Evolutionary conservation across 1,139 yeast species (phyloP), one percentile per base, ranked within the genome.

Genomic region (Candida sojae): DNA sequence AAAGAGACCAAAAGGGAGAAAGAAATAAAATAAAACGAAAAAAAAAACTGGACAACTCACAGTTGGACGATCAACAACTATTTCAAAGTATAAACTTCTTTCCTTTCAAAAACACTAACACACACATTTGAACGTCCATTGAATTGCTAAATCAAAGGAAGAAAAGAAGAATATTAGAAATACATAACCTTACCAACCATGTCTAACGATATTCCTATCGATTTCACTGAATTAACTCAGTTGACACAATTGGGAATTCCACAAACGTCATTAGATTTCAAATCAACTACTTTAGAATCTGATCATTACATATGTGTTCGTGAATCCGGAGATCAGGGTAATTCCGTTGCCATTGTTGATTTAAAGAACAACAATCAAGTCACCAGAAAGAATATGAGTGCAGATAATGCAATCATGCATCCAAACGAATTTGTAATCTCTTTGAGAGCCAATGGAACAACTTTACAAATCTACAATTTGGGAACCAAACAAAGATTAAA

Each of bases 341-440:
- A 90, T 70, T 80, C 93, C 10, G 99, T 95, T 48, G 97, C 97
- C 45, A 93, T 95, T 60, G 83, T 95, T 56, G 93, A 93, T 66
- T 79, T 93, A 64, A 77, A 82, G 56, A 84, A 89, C 64, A 84
- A 84, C 72, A 80, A 83, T 59, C 85, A 89, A 57, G 83, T 84
- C 30, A 77, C 83, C 41, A 84, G 96, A 63, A 92, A 95, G 72
- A 88, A 88, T 67, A 95, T 95, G 97, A 83, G 90, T 48, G 99
- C 99, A 44, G 99, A 95, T 71, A 88, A 92, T 56, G 98, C 97
- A 45, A 93, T 95, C 64, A 86, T 95, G 96, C 96, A 92, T 68
- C 98, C 99, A 13, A 66, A 74, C 29, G 86, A 90, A 67, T 82
- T 85, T 70, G 92, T 93, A 56, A 92, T 95, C 59, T 91, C 97